These are phyloP conservation scores for Trichophyton schoenleinii DNA, from an alignment of 2,329 filamentous ascomycete genomes.

Conservation along the genomic window DNA sequence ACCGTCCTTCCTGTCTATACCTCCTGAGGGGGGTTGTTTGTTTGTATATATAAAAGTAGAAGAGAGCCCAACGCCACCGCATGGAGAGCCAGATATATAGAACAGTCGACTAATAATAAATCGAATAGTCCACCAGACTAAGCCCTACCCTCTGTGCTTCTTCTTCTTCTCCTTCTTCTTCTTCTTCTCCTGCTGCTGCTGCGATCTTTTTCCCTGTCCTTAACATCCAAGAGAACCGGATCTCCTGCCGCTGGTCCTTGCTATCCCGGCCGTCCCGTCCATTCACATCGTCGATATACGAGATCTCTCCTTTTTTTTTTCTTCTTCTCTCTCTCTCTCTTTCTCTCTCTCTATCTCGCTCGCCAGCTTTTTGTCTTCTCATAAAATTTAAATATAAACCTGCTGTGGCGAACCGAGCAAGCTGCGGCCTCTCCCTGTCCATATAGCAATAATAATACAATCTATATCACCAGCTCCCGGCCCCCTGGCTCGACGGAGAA, in stretches of 20 bases:
- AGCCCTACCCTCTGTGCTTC: not conserved
- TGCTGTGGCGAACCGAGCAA: not conserved
- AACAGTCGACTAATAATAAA: no score
- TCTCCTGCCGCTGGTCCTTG: not conserved
- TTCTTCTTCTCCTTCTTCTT: not conserved
- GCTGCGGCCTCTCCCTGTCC: not conserved
- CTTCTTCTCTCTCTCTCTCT: not conserved
- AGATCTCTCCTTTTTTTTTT: not conserved
- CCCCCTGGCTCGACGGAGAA: constrained; percentile 1
- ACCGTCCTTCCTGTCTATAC: no score
- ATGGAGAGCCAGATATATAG: no score
- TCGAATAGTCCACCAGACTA: not conserved
- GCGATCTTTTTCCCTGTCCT: not conserved
- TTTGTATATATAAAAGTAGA: no score
- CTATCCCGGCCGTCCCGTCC: not conserved
- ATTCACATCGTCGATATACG: not conserved
- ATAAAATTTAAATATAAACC: not conserved
- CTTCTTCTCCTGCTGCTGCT: not conserved
- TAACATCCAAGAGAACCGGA: not conserved
- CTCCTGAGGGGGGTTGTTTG: no score
- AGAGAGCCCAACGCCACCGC: no score
- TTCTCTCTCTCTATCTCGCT: not conserved
- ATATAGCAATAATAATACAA: not conserved
- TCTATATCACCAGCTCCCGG: not conserved
- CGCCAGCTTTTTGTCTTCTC: not conserved